These are phyloP conservation scores for Oemleria cerasiformis DNA, from an alignment of 306 rosid species.

Conservation along the genomic window DNA sequence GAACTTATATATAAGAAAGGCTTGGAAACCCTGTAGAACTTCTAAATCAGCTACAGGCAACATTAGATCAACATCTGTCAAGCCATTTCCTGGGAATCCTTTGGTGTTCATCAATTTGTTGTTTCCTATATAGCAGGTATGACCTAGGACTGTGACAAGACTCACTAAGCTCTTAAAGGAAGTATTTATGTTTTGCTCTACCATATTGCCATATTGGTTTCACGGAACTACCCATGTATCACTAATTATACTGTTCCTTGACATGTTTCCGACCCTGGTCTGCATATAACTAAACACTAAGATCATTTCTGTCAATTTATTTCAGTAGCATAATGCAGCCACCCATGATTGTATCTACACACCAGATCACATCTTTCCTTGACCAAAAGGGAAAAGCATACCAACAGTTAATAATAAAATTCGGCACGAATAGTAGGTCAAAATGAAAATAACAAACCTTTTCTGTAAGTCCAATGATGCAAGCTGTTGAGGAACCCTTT, in stretches of 20 bases:
- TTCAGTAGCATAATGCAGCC: slow-evolving; percentile 3
- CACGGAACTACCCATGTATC: not conserved
- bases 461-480: slow-evolving; percentile 67
- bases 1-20: not conserved
- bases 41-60: not conserved
- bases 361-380: not conserved
- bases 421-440: slow-evolving; percentile 7
- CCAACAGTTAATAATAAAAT: not conserved
- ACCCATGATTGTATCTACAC: slow-evolving; percentile 7
- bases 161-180: not conserved
- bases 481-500: slow-evolving; percentile 89
- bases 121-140: not conserved
- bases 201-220: no score
- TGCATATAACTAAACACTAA: not conserved
- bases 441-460: slow-evolving; percentile 41
- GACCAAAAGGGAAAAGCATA: not conserved
- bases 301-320: not conserved
- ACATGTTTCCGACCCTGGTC: not conserved
- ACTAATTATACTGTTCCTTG: not conserved
- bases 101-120: not conserved
- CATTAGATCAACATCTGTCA: not conserved
- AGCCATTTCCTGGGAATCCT: not conserved
- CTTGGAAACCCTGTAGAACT: not conserved
- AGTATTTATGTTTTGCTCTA: not conserved
- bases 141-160: not conserved